Evolutionary conservation across 331 rosid species (phyloP), one percentile per base, ranked within the genome.

Genomic region (Quercus lobata): DNA sequence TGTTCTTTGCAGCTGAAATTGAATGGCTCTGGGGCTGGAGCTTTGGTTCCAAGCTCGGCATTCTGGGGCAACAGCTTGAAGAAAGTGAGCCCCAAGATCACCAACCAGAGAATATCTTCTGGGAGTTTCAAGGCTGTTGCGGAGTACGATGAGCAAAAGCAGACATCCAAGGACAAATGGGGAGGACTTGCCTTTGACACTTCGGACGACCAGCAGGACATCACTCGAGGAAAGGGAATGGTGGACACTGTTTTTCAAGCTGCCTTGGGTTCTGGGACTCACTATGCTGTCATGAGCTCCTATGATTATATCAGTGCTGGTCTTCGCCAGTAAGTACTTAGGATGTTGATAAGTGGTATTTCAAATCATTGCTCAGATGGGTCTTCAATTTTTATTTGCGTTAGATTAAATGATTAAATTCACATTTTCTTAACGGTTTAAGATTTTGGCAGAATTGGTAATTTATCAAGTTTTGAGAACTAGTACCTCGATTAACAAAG

Each of bases 151-250:
- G 97, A 90, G 46, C 75, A 77, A 76, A 92, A 90, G 80, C 95
- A 92, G 76, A 90, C 85, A 22, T 25, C 80, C 2, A 89, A 87
- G 83, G 97, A 94, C 78, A 89, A 81, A 79, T 94, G 98, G 98
- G 83, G 80, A 54, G 97, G 97, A n/a, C 93, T 94, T 74, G 92
- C 90, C 24, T 66, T 15, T 56, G 97, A 94, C 86, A 80, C 61
- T 58, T 94, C 98, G 34, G 97, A 94, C 81, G 97, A 94, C 72
- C 98, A 94, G 52, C 98, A 94, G 53, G 98, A 94, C 49, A 92
- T 94, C 80, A 92, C 97, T 1, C 80, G 97, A 77, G 94, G 98
- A 71, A 94, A 94, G 80, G 98, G 98, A 27, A 84, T 78, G 96
- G 98, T 89, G 49, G 93, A 89, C 79, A 69, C 88, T 44, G 83